Evolutionary conservation across 1,284 basidiomycete genomes (phyloP), one percentile per base, ranked within the genome.

Genomic region (Sphagnurus paluster): DNA sequence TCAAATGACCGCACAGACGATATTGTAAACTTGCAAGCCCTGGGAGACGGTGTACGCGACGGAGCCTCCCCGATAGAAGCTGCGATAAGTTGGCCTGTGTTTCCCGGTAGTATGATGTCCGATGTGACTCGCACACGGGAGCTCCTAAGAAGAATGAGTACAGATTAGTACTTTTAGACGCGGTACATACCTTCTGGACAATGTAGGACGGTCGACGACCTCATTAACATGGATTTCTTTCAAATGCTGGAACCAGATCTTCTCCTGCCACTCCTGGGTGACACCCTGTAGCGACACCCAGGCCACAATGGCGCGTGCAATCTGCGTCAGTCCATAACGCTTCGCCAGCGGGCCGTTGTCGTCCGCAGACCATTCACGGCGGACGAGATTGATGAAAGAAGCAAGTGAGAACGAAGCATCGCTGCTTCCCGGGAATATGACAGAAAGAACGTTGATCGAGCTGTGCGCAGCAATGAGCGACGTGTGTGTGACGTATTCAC

Each of bases 271-370:
- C 56, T 87, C 80, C 56, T 83, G 79, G 1, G 88, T 91, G 30
- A 87, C 82, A 29, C 83, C 82, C 57, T 90, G 87, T 32, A 91
- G 67, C 0, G 85, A 80, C 2, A 82, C 82, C 85, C 87, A 90
- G 2, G 82, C 85, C 3, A 87, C 75, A 13, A 90, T 72, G 0
- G 85, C 88, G 50, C 78, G 72, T 20, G 78, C 79, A 7, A 87
- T 72, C 44, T 87, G 78, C 0, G 76, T 77, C 16, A 88, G 68
- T 4, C 81, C 77, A 55, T 79, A 86, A 37, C 76, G 73, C 50
- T 76, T 79, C 52, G 72, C 71, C 2, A n/a, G n/a, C n/a, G 87
- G 84, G n/a, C 80, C 68, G 20, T 71, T 70, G 14, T 72, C 73
- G 16, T 69, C 68, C 2, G 69, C 70, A 21, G 72, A 73, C 85